These are phyloP conservation scores for Saccharomyces hybrid DNA, from an alignment of 1,139 yeast genomes.

Conservation along the genomic window DNA sequence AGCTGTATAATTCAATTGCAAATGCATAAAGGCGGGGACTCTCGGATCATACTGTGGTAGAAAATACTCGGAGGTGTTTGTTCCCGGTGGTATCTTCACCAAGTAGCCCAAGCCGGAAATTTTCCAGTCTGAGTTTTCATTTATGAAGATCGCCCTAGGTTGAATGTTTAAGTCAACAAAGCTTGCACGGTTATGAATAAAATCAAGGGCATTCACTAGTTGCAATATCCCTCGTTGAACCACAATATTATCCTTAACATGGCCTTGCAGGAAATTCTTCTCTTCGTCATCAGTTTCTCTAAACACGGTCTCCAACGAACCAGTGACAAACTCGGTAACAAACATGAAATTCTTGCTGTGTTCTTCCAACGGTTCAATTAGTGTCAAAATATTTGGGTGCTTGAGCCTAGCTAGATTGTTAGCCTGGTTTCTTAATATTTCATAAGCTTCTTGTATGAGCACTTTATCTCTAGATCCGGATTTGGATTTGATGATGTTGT, in stretches of 20 bases:
- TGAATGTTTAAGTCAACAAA: slow-evolving; percentile 71
- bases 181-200: slow-evolving; percentile 69
- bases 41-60: slow-evolving; percentile 51
- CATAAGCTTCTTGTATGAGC: slow-evolving; percentile 37
- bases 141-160: slow-evolving; percentile 70
- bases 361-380: slow-evolving; percentile 84
- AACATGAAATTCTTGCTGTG: slow-evolving; percentile 69
- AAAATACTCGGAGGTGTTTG: slow-evolving; percentile 36
- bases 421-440: slow-evolving; percentile 49
- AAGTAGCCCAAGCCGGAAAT: slow-evolving; percentile 61
- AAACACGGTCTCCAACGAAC: slow-evolving; percentile 44
- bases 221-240: slow-evolving; percentile 81
- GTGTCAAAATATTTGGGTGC: slow-evolving; percentile 78
- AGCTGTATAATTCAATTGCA: slow-evolving; percentile 66
- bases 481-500: slow-evolving; percentile 41
- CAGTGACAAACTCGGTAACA: slow-evolving; percentile 73
- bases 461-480: slow-evolving; percentile 29
- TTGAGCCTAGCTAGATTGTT: slow-evolving; percentile 67
- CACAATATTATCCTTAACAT: slow-evolving; percentile 50
- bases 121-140: slow-evolving; percentile 91
- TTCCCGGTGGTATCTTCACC: slow-evolving; percentile 33
- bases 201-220: slow-evolving; percentile 67
- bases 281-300: slow-evolving; percentile 24
- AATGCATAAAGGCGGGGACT: slow-evolving; percentile 62
- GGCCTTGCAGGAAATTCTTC: slow-evolving; percentile 22